Evolutionary conservation across 352 stramenopile genomes (phyloP).

Genomic region (Peronosclerospora sorghi): DNA sequence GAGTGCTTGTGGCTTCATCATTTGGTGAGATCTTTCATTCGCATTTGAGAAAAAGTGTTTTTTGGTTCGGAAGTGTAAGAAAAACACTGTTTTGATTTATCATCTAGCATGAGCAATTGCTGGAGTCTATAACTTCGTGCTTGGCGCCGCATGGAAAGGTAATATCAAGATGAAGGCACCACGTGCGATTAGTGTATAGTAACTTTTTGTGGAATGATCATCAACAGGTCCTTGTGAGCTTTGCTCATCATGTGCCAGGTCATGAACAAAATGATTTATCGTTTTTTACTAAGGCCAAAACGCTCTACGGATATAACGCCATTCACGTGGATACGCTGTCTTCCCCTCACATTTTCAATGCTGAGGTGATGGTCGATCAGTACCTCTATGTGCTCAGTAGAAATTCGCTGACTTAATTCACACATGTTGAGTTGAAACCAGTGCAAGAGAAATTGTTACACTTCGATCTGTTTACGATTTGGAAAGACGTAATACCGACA

Average conservation of each 20-base stretch:
- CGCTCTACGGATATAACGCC: constrained; percentile 22
- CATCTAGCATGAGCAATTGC: constrained; percentile 28
- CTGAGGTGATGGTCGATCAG: constrained; percentile 28
- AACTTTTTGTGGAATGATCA: too few species aligned
- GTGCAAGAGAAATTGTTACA: too few species aligned
- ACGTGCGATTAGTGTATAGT: too few species aligned
- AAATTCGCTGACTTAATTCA: too few species aligned
- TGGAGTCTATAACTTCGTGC: constrained; percentile 31
- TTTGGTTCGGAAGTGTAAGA: background rate
- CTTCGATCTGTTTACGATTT: too few species aligned
- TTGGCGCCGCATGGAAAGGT: constrained; percentile 23
- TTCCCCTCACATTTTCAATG: constrained; percentile 33
- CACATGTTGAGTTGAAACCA: too few species aligned
- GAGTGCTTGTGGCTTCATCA: constrained; percentile 47
- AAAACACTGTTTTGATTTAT: background rate
- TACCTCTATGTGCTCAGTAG: constrained; percentile 36
- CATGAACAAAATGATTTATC: constrained; percentile 37
- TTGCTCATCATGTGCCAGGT: constrained; percentile 39
- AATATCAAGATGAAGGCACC: too few species aligned
- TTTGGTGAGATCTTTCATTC: constrained; percentile 14
- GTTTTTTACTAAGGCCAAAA: constrained; percentile 40
- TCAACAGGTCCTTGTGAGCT: constrained; percentile 39
- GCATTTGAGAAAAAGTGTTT: background rate
- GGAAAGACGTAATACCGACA: constrained; percentile 47
- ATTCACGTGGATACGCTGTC: constrained; percentile 29